These are phyloP conservation scores for Lepidium didymum DNA, from an alignment of 345 rosid species.

Conservation along the genomic window DNA sequence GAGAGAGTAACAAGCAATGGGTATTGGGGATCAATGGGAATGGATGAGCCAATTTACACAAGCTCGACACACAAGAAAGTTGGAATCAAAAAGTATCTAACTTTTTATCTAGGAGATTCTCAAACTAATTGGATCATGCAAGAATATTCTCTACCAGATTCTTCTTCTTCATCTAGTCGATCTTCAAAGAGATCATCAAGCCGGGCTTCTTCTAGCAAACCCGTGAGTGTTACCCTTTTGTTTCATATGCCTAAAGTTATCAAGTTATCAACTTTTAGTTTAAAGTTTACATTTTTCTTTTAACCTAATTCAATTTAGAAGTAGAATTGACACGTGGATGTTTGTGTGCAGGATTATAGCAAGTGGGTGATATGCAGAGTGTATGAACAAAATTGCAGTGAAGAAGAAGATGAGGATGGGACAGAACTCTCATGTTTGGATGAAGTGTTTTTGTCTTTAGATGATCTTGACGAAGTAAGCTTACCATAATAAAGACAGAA, in stretches of 20 bases:
- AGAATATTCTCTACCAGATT: slow-evolving; percentile 57
- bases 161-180: slow-evolving; percentile 28
- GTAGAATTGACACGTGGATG: slow-evolving; percentile 4
- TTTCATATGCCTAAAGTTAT: neutral
- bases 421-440: slow-evolving; percentile 86
- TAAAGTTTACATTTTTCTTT: neutral
- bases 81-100: slow-evolving; percentile 56
- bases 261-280: neutral
- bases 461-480: slow-evolving; percentile 91
- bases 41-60: slow-evolving; percentile 53
- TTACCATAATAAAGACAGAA: slow-evolving; percentile 41
- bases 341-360: slow-evolving; percentile 57
- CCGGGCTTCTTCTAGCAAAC: slow-evolving; percentile 26
- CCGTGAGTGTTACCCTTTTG: slow-evolving; percentile 27
- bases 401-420: slow-evolving; percentile 44
- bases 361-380: slow-evolving; percentile 92
- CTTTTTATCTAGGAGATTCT: slow-evolving; percentile 55
- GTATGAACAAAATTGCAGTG: slow-evolving; percentile 40
- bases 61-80: slow-evolving; percentile 39
- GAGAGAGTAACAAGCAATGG: slow-evolving; percentile 61
- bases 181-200: slow-evolving; percentile 52
- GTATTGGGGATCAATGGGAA: slow-evolving; percentile 65
- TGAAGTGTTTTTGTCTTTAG: slow-evolving; percentile 88
- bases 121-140: slow-evolving; percentile 83
- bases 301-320: neutral